phyloP scores from a whole-genome alignment of 148 eudicot species.

The Suaeda aralocaspica region DNA sequence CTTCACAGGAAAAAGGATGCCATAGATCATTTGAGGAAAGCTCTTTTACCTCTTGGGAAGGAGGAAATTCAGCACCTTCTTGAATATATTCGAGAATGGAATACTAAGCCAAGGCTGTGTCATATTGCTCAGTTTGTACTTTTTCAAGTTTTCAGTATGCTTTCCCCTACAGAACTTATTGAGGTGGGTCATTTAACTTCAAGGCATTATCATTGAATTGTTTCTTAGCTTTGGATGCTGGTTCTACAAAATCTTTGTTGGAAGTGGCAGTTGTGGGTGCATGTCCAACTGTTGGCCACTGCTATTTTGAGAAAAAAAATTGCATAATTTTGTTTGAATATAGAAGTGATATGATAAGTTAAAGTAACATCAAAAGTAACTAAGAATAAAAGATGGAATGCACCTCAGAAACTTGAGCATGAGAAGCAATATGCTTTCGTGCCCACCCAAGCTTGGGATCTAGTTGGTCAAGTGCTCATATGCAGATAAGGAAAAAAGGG shows the following conservation, averaged over 20 bases:
- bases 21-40: constrained; percentile 45
- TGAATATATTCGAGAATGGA: constrained; percentile 95
- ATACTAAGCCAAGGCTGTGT: constrained; percentile 89
- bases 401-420: no score
- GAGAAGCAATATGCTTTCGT: no score
- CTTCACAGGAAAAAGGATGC: constrained; percentile 56
- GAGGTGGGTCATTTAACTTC: constrained; percentile 46
- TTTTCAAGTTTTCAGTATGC: constrained; percentile 60
- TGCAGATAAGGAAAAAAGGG: neutral
- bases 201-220: neutral
- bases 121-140: constrained; percentile 88
- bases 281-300: no score
- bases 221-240: neutral
- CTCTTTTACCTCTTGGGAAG: constrained; percentile 57
- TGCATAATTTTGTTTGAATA: no score
- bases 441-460: neutral
- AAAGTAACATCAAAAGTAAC: no score
- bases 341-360: no score
- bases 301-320: no score
- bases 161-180: constrained; percentile 76
- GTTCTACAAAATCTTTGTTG: neutral
- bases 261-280: neutral
- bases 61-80: constrained; percentile 65
- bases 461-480: neutral
- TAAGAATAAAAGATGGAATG: no score